Conservation (phyloP, 306 rosid genomes). For the Cicer yamashitae region DNA sequence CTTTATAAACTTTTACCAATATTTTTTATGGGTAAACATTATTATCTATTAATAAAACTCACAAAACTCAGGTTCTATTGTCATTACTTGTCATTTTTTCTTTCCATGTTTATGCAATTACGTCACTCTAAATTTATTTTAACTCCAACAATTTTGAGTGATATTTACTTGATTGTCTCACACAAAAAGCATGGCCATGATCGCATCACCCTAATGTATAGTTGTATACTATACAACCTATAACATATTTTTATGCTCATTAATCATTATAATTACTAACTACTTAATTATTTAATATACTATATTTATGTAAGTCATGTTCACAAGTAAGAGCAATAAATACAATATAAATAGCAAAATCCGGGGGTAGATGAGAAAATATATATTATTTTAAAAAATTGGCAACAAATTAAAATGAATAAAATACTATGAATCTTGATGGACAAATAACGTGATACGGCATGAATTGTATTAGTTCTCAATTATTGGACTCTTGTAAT, state of each 20-base stretch:
- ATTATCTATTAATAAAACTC: background rate
- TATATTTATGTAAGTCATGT: slow-evolving; percentile 34
- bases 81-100: slow-evolving; percentile 30
- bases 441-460: slow-evolving; percentile 32
- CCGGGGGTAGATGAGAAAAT: background rate
- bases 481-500: slow-evolving; percentile 33
- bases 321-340: slow-evolving; percentile 21
- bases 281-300: slow-evolving; percentile 28
- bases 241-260: slow-evolving; percentile 9
- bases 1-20: background rate
- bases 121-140: slow-evolving; percentile 41
- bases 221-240: slow-evolving; percentile 9
- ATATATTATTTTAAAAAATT: background rate
- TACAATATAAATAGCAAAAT: slow-evolving; percentile 2
- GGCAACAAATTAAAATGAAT: background rate
- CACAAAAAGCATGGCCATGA: slow-evolving; percentile 46
- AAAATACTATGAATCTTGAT: slow-evolving; percentile 24
- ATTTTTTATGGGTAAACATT: background rate
- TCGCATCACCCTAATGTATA: background rate
- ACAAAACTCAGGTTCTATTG: background rate
- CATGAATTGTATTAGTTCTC: slow-evolving; percentile 21
- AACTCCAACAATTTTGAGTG: slow-evolving; percentile 29
- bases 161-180: slow-evolving; percentile 38
- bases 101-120: slow-evolving; percentile 21
- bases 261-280: slow-evolving; percentile 3